Conservation (phyloP, 1,139 yeast genomes). For the Yueomyces sp. region DNA sequence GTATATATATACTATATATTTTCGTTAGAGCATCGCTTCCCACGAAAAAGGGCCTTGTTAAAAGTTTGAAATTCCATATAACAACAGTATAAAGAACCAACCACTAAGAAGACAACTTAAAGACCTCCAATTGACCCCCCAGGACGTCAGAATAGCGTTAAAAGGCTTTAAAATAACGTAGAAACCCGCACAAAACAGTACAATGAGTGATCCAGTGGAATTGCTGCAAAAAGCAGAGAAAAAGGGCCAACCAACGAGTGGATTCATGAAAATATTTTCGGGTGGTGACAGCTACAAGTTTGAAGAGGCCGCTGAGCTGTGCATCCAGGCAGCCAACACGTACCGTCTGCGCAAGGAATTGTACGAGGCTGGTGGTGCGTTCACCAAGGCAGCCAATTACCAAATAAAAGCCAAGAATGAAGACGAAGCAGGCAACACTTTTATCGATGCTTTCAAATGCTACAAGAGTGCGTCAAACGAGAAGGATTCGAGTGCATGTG, state of each 20-base stretch:
- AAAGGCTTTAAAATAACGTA: too few relatives aligned
- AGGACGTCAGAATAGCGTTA: too few relatives aligned
- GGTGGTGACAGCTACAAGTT: constrained; percentile 51
- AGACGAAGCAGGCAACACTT: constrained; percentile 86
- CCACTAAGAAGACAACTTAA: too few relatives aligned
- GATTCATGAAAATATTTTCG: constrained; percentile 64
- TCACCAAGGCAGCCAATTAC: constrained; percentile 72
- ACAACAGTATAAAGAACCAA: too few relatives aligned
- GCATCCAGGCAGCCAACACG: constrained; percentile 80
- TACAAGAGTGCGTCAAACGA: constrained; percentile 36
- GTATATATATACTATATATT: too few relatives aligned
- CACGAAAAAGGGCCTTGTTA: too few relatives aligned
- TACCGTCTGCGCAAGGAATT: constrained; percentile 64
- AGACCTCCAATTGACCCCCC: too few relatives aligned
- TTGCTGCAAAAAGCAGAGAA: constrained; percentile 41
- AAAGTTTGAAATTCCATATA: too few relatives aligned
- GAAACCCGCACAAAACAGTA: too few relatives aligned
- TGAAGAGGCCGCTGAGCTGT: constrained; percentile 89
- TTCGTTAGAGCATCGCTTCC: too few relatives aligned
- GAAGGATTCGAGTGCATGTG: constrained; percentile 26
- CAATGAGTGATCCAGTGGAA: not conserved
- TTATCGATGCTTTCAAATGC: constrained; percentile 85
- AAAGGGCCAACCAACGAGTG: constrained; percentile 58
- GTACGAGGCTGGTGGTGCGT: constrained; percentile 66
- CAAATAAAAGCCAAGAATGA: constrained; percentile 65